A percentile compares a stretch with the other conserved stretches of the same genome.
phyloP scores from a whole-genome alignment of 2,329 filamentous ascomycete genomes.

The Chaetoscypha palmicola region DNA sequence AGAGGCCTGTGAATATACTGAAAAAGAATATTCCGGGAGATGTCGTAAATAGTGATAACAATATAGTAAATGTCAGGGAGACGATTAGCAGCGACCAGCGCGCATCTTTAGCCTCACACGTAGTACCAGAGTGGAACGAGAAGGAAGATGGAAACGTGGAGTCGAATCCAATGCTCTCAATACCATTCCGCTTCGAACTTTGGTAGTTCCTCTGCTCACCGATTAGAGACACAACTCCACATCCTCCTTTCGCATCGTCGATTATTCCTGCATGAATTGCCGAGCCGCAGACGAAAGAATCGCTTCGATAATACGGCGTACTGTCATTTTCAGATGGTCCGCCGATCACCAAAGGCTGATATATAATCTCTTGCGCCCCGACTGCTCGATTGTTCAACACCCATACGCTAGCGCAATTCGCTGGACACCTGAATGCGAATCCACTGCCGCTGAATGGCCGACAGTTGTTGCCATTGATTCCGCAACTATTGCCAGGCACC shows the following conservation, averaged over 20 bases:
- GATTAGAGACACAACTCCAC: conserved; percentile 69
- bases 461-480: conserved; percentile 66
- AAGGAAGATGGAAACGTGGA: conserved; percentile 88
- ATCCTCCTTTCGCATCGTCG: conserved; percentile 65
- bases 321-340: conserved; percentile 43
- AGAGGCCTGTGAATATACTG: conserved; percentile 71
- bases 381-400: conserved; percentile 69
- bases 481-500: conserved; percentile 63
- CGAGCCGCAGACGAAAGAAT: conserved; percentile 80
- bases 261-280: conserved; percentile 81
- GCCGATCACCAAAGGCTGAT: conserved; percentile 61
- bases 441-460: conserved; percentile 65
- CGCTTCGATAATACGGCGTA: conserved; percentile 67
- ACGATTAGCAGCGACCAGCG: conserved; percentile 80
- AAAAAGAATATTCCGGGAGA: conserved; percentile 80
- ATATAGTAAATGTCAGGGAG: conserved; percentile 68
- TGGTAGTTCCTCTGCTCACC: conserved; percentile 60
- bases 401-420: conserved; percentile 58
- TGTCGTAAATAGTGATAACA: conserved; percentile 75
- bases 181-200: conserved; percentile 61
- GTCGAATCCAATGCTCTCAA: conserved; percentile 70
- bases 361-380: conserved; percentile 59
- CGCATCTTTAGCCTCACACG: conserved; percentile 66
- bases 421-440: conserved; percentile 69
- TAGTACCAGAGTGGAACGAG: conserved; percentile 60